Base-by-base conservation (phyloP, 768 basidiomycete species). In the Termitomyces sp. region DNA sequence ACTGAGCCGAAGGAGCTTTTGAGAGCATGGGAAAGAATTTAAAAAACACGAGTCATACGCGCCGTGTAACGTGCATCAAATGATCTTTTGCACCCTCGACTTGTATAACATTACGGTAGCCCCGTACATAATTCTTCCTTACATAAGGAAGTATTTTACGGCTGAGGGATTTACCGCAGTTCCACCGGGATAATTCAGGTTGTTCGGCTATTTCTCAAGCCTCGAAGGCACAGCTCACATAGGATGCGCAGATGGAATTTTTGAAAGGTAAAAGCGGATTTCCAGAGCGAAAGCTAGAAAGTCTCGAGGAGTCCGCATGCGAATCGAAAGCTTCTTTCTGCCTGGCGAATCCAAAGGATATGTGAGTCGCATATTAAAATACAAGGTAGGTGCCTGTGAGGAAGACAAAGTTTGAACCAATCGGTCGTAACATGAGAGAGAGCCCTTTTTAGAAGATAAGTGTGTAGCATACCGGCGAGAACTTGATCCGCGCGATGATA, bases 11-110 rank as follows among this genome's bases (percentile, higher is more conserved):
- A 24, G 4, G 29, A 31, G 59, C 46, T 60, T 60, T 63, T 63
- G 59, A 60, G 56, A 57, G 46, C 59, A 57, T 53, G 61, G 56
- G 49, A 59, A 53, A 39, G 1, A 18, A n/a, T n/a, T n/a, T n/a
- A n/a, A n/a, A n/a, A n/a, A 27, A 31, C 47, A 57, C 52, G 47
- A 44, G 55, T 47, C 20, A 48, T 32, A 22, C 5, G 41, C 32
- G 27, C 44, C 56, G 37, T 36, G 22, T 24, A 29, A n/a, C 36
- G 56, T 31, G 39, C 39, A 43, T 54, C 53, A 42, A 34, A 26
- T 32, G 34, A 8, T 27, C 22, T 34, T 32, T 42, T 34, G 50
- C 14, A 5, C 31, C 34, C 24, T 10, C 9, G 12, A 32, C 5
- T 31, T 18, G n/a, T n/a, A n/a, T 22, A 37, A 37, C 12, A 34